Percentiles rank a stretch among this genome's conserved stretches.
phyloP scores from a whole-genome alignment of 352 stramenopile genomes.

The Globisporangium abappressorium region DNA sequence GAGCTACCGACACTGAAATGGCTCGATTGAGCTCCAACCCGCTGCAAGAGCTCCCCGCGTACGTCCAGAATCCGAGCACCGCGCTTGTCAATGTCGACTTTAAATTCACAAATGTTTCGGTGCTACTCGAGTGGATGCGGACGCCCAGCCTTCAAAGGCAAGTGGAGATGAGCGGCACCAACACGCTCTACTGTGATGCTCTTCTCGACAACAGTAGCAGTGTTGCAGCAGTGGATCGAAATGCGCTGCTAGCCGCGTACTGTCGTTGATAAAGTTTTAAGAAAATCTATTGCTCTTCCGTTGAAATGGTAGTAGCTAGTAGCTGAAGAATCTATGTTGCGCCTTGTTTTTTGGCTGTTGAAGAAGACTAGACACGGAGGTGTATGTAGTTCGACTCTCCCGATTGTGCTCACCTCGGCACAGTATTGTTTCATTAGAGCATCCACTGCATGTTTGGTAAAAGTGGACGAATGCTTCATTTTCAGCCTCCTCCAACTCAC shows the following conservation, averaged over 20 bases:
- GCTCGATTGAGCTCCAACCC: slow-evolving; percentile 1
- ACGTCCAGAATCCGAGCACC: neutral
- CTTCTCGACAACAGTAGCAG: neutral
- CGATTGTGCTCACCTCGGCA: too few species aligned
- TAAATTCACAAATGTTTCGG: slow-evolving; percentile 2
- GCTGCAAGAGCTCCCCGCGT: neutral
- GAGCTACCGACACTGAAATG: slow-evolving; percentile 3
- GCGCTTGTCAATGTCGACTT: neutral
- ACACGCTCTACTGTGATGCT: neutral
- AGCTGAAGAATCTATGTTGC: too few species aligned
- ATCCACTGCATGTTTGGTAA: too few species aligned
- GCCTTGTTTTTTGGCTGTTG: too few species aligned
- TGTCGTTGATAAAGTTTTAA: too few species aligned
- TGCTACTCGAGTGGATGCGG: slow-evolving; percentile 7
- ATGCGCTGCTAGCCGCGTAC: neutral
- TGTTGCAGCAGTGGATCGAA: neutral
- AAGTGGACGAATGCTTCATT: too few species aligned
- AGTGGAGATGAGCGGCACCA: neutral
- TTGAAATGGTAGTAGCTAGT: too few species aligned
- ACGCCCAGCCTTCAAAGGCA: neutral
- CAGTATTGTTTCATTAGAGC: too few species aligned
- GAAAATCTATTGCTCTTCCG: too few species aligned
- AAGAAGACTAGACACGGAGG: too few species aligned
- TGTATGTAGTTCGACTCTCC: too few species aligned
- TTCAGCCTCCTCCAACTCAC: too few species aligned